phyloP scores from a whole-genome alignment of 1,284 basidiomycete genomes.

The Pseudozyma sp. region DNA sequence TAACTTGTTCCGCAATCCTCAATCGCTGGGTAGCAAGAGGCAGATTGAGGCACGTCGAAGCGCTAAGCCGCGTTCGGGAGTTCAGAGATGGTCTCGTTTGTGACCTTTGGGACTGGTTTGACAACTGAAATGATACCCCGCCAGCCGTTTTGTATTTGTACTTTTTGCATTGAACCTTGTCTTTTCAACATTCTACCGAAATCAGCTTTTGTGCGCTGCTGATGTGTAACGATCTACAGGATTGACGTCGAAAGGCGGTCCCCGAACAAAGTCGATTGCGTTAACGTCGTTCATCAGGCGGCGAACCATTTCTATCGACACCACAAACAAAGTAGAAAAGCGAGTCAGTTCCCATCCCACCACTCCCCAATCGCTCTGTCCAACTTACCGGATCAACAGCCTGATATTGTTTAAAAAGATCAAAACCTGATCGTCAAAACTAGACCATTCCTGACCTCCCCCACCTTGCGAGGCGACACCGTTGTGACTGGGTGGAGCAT shows the following conservation, averaged over 20 bases:
- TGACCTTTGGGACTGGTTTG: neutral
- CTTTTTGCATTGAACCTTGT: neutral
- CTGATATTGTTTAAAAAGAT: conserved; percentile 67
- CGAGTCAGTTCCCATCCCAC: neutral
- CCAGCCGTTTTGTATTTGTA: conserved; percentile 6
- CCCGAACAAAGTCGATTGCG: neutral
- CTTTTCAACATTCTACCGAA: neutral
- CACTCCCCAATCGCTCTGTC: neutral
- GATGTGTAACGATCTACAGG: too few relatives aligned
- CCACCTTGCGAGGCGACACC: neutral
- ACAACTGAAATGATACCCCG: neutral
- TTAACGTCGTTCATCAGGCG: conserved; percentile 24
- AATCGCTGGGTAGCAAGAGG: conserved; percentile 38
- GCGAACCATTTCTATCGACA: conserved; percentile 13
- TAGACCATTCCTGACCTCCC: conserved; percentile 56
- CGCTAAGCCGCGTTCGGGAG: neutral
- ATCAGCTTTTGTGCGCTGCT: too few relatives aligned
- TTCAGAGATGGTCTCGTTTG: conserved; percentile 8
- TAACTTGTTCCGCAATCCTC: conserved; percentile 56
- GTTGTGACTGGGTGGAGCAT: conserved; percentile 9
- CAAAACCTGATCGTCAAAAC: conserved; percentile 61
- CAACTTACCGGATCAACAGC: conserved; percentile 59
- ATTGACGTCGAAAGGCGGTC: neutral
- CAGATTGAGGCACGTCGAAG: conserved; percentile 28
- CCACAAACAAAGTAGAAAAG: too few relatives aligned